A percentile compares a stretch with the other conserved stretches of the same genome.
Conservation (phyloP, 1,284 basidiomycete genomes). For the Cryptococcus sp. region DNA sequence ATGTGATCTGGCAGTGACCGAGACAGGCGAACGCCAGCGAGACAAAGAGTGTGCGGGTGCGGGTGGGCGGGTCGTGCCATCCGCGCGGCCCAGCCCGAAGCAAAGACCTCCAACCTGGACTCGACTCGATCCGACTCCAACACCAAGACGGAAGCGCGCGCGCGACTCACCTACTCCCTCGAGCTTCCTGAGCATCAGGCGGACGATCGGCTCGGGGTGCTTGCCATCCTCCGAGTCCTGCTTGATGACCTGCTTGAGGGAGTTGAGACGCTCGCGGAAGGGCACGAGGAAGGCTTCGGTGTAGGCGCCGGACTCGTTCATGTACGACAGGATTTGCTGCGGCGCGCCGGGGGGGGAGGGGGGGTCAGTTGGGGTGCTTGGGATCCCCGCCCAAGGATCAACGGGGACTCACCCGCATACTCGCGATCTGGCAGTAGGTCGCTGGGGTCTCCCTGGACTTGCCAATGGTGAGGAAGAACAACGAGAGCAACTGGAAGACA, state of each 20-base stretch:
- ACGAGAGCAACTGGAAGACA: conserved; percentile 84
- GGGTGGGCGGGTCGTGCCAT: too few relatives aligned
- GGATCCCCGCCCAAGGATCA: not conserved
- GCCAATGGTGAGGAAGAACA: conserved; percentile 90
- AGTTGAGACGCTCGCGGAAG: conserved; percentile 72
- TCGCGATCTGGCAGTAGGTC: conserved; percentile 88
- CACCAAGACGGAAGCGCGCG: too few relatives aligned
- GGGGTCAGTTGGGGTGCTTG: not conserved
- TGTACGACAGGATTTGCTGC: conserved; percentile 87
- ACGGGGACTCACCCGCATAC: conserved; percentile 72
- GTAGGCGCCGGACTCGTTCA: conserved; percentile 90
- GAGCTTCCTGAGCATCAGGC: conserved; percentile 83
- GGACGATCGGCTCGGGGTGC: conserved; percentile 82
- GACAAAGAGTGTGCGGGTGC: too few relatives aligned
- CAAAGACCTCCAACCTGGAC: too few relatives aligned
- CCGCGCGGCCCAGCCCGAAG: too few relatives aligned
- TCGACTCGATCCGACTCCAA: too few relatives aligned
- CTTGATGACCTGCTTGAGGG: conserved; percentile 77
- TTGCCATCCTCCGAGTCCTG: conserved; percentile 75
- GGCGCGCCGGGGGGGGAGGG: conserved; percentile 9
- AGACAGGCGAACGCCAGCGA: not conserved
- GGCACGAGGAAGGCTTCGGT: conserved; percentile 83
- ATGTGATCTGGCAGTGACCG: not conserved
- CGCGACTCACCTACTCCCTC: conserved; percentile 77
- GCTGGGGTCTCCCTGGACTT: conserved; percentile 89